Conservation (phyloP, 1,139 yeast genomes). For the Scheffersomyces parashehatae region DNA sequence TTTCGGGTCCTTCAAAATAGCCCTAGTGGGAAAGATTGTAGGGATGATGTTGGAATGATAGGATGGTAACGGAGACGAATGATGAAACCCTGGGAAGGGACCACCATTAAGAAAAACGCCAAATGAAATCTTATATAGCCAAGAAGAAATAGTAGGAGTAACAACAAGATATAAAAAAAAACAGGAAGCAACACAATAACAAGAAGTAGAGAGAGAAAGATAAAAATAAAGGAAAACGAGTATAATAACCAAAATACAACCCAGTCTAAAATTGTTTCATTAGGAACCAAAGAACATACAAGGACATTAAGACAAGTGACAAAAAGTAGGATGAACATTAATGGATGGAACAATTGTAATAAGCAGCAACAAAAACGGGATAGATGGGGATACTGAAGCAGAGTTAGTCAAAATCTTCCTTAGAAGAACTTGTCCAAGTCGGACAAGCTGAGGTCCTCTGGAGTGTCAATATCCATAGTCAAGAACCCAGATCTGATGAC, state of each 20-base stretch:
- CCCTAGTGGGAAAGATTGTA: constrained; percentile 2
- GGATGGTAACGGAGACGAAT: constrained; percentile 1
- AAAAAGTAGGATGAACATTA: not conserved
- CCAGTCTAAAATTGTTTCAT: not conserved
- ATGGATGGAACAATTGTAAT: no score
- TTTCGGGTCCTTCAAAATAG: constrained; percentile 2
- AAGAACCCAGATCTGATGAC: constrained; percentile 74
- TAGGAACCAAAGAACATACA: constrained; percentile 1
- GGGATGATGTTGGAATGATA: constrained; percentile 1
- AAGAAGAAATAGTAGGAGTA: not conserved
- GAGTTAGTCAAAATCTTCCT: no score
- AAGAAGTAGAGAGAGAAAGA: not conserved
- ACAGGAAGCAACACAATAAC: not conserved
- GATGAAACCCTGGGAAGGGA: no score
- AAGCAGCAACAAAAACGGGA: no score
- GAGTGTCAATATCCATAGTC: constrained; percentile 72
- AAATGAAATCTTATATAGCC: not conserved
- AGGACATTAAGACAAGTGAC: not conserved
- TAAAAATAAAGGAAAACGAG: not conserved
- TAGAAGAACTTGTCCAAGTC: constrained; percentile 67
- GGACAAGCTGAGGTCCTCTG: constrained; percentile 72
- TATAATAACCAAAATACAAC: constrained; percentile 1
- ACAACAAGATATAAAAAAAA: not conserved
- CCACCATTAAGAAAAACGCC: not conserved
- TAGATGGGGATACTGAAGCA: no score